Evolutionary conservation across 768 basidiomycete genomes (phyloP).

Genomic region (Suillus subalutaceus): DNA sequence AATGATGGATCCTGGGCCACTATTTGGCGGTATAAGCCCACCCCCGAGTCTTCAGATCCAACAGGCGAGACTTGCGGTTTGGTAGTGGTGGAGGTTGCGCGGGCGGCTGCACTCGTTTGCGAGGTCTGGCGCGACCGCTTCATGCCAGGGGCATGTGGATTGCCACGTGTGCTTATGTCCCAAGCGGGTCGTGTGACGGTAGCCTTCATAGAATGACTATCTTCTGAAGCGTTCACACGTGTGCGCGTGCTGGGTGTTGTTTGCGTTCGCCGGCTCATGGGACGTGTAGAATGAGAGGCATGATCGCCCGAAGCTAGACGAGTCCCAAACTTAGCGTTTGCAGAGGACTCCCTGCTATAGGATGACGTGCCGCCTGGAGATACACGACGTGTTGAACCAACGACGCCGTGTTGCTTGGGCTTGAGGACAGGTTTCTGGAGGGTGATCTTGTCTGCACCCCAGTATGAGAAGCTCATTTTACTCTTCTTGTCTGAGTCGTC

Average conservation of each 20-base stretch:
- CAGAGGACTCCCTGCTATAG: constrained; percentile 80
- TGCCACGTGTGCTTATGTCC: constrained; percentile 62
- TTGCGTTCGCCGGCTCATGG: constrained; percentile 65
- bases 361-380: constrained; percentile 52
- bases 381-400: constrained; percentile 39
- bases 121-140: constrained; percentile 75
- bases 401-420: constrained; percentile 37
- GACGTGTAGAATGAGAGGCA: constrained; percentile 45
- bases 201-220: constrained; percentile 65
- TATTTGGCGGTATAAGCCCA: constrained; percentile 82
- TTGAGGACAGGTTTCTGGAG: constrained; percentile 78
- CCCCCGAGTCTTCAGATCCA: constrained; percentile 74
- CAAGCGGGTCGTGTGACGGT: constrained; percentile 78
- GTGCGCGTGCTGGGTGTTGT: constrained; percentile 45
- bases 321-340: constrained; percentile 91
- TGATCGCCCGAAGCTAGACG: constrained; percentile 72
- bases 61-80: constrained; percentile 63
- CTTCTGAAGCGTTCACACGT: constrained; percentile 58
- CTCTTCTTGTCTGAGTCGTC: constrained; percentile 88
- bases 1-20: constrained; percentile 76
- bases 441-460: constrained; percentile 91
- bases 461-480: constrained; percentile 94
- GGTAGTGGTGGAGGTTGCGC: constrained; percentile 39
- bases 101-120: constrained; percentile 66
- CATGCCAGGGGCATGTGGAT: constrained; percentile 30